These are phyloP conservation scores for Aspergillus arachidicola DNA, from an alignment of 2,329 filamentous ascomycete genomes.

Conservation along the genomic window DNA sequence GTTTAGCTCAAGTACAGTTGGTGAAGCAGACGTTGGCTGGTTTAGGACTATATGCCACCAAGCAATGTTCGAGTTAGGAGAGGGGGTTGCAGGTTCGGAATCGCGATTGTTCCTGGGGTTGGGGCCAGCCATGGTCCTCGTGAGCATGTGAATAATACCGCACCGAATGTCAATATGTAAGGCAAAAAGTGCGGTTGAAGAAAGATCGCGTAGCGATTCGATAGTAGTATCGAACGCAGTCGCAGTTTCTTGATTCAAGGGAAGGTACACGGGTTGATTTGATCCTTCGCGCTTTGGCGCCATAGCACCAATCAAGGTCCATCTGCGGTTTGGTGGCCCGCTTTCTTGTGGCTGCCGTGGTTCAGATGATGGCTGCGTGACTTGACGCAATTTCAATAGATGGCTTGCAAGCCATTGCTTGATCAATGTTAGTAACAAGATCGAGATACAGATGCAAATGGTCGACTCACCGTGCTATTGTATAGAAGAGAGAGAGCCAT, in stretches of 20 bases:
- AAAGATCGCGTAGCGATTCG: conserved; percentile 78
- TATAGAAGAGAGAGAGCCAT: conserved; percentile 84
- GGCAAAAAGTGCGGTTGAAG: conserved; percentile 76
- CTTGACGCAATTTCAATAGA: conserved; percentile 77
- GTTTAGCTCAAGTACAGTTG: conserved; percentile 80
- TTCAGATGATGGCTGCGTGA: conserved; percentile 72
- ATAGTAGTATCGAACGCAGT: conserved; percentile 87
- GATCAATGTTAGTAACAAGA: conserved; percentile 16
- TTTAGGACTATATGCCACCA: conserved; percentile 48
- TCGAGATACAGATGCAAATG: neutral
- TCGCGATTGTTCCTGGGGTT: conserved; percentile 42
- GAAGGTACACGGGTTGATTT: conserved; percentile 73
- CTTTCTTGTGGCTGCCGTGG: conserved; percentile 45
- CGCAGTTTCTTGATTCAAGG: conserved; percentile 83
- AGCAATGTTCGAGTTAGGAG: conserved; percentile 73
- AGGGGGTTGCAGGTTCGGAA: conserved; percentile 49
- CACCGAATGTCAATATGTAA: conserved; percentile 87
- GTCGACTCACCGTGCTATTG: conserved; percentile 73
- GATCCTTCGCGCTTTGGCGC: conserved; percentile 55
- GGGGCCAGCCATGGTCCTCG: conserved; percentile 63
- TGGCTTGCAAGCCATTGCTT: conserved; percentile 88
- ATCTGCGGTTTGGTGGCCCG: conserved; percentile 66
- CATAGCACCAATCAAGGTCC: conserved; percentile 77
- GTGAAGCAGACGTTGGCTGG: conserved; percentile 50
- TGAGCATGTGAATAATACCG: conserved; percentile 78